Conservation (phyloP, 73 alveolate genomes). For the Paramecium caudatum region DNA sequence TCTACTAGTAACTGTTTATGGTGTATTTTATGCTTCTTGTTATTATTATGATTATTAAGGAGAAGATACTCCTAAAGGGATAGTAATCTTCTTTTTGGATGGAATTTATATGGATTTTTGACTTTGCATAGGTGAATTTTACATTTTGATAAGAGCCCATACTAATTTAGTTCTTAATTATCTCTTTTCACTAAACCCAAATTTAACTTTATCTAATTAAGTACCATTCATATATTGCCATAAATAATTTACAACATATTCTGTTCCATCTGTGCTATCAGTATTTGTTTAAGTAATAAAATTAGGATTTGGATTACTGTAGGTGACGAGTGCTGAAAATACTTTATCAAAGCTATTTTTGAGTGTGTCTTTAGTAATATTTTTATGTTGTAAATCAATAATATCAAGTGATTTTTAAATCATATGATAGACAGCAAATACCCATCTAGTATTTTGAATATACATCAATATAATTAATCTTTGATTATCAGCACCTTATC, state of each 20-base stretch:
- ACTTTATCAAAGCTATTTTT: constrained; percentile 1
- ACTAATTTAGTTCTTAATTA: not conserved
- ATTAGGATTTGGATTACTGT: not conserved
- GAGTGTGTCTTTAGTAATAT: constrained; percentile 52
- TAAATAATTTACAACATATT: constrained; percentile 23
- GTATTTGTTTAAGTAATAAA: constrained; percentile 46
- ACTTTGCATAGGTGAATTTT: not conserved
- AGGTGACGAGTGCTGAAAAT: not conserved
- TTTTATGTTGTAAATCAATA: constrained; percentile 25
- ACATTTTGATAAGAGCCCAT: constrained; percentile 45
- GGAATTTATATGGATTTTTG: constrained; percentile 24
- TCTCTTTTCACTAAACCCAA: constrained; percentile 45
- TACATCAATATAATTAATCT: not conserved
- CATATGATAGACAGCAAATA: constrained; percentile 38
- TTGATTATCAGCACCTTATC: constrained; percentile 2
- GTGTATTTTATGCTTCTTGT: not conserved
- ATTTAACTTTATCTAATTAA: not conserved
- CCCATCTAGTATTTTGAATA: constrained; percentile 37
- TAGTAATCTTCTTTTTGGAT: not conserved
- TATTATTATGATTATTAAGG: not conserved
- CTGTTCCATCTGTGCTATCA: constrained; percentile 68
- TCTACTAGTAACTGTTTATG: not conserved
- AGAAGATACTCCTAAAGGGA: not conserved
- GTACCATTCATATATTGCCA: not conserved
- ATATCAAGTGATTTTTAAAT: not conserved